Evolutionary conservation across 2,329 filamentous ascomycete species (phyloP).

Genomic region (Pseudogymnoascus sp.): DNA sequence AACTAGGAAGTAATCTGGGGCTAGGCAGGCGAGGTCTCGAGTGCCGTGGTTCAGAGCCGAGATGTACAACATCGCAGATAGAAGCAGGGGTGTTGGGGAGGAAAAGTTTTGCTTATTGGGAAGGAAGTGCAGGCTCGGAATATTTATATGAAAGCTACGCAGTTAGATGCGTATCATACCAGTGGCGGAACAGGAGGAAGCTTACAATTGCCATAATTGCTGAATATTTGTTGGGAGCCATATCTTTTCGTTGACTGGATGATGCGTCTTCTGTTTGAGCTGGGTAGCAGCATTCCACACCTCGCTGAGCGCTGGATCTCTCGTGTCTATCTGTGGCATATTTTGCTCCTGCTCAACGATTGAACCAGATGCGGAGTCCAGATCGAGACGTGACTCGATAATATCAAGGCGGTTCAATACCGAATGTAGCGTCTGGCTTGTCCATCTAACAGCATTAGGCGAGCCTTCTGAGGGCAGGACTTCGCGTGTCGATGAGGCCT

Average conservation of each 20-base stretch:
- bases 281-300: conserved; percentile 28
- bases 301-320: conserved; percentile 19
- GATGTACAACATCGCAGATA: conserved; percentile 37
- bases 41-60: conserved; percentile 31
- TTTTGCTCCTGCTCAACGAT: conserved; percentile 14
- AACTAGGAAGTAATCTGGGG: conserved; percentile 33
- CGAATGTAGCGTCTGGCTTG: conserved; percentile 15
- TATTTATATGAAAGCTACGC: conserved; percentile 36
- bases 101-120: conserved; percentile 37
- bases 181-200: background rate
- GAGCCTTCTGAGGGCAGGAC: conserved; percentile 14
- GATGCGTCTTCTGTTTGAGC: conserved; percentile 24
- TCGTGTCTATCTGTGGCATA: conserved; percentile 14
- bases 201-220: conserved; percentile 31
- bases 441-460: conserved; percentile 10
- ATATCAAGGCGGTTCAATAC: conserved; percentile 18
- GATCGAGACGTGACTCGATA: conserved; percentile 17
- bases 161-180: background rate
- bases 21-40: conserved; percentile 29
- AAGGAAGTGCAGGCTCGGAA: conserved; percentile 39
- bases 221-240: conserved; percentile 30
- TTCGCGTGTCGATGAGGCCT: conserved; percentile 14
- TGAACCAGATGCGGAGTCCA: conserved; percentile 12
- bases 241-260: conserved; percentile 22
- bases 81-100: conserved; percentile 34